Percentiles rank a stretch among this genome's conserved stretches.
Evolutionary conservation across 352 stramenopile genomes (phyloP).

Genomic region (Peronospora belbahrii): DNA sequence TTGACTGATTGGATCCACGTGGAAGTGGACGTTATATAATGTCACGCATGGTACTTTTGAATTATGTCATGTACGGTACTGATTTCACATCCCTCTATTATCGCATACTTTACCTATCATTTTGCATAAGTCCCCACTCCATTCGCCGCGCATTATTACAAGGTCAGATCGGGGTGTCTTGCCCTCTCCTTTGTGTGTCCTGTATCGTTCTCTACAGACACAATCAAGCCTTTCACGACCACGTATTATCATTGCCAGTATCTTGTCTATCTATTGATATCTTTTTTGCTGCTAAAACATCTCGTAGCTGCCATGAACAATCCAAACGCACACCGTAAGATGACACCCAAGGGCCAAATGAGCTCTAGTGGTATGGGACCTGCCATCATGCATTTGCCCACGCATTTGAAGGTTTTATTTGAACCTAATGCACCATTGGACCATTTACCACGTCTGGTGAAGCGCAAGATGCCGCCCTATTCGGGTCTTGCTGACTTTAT

Average conservation of each 20-base stretch:
- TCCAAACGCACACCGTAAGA: constrained; percentile 76
- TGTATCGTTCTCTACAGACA: constrained; percentile 1
- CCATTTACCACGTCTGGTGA: constrained; percentile 62
- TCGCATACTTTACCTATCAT: constrained; percentile 5
- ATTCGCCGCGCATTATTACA: constrained; percentile 9
- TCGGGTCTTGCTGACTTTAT: constrained; percentile 40
- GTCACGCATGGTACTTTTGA: background rate
- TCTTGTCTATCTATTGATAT: constrained; percentile 3
- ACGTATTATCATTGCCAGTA: background rate
- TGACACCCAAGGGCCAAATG: constrained; percentile 86
- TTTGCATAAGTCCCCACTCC: constrained; percentile 8
- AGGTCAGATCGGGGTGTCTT: constrained; percentile 2
- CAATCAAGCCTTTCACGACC: background rate
- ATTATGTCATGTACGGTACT: background rate
- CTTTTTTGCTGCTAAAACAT: background rate
- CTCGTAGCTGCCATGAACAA: constrained; percentile 28
- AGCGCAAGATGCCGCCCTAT: constrained; percentile 86
- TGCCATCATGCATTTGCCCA: constrained; percentile 69
- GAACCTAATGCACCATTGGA: constrained; percentile 70
- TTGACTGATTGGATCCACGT: constrained; percentile 17
- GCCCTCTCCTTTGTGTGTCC: background rate
- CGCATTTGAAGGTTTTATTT: constrained; percentile 76
- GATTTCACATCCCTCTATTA: background rate
- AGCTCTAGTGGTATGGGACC: constrained; percentile 81
- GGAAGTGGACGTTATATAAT: constrained; percentile 4